Conservation (phyloP, 805 yeast genomes). For the Candida corydali region DNA sequence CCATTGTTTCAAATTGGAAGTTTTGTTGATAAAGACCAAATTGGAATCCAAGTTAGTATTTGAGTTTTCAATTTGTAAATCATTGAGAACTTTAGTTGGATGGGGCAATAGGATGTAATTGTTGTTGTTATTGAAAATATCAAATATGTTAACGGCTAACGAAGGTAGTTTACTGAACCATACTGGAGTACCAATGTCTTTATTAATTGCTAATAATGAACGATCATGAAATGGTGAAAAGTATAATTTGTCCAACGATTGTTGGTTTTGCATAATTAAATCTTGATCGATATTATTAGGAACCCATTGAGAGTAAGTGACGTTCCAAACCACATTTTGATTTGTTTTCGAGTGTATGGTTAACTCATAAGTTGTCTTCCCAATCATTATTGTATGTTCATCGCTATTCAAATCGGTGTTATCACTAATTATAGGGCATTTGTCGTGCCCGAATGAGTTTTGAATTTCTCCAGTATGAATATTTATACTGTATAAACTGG, state of each 20-base stretch:
- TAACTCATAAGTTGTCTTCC: conserved; percentile 69
- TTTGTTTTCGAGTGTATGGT: conserved; percentile 72
- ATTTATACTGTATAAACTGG: conserved; percentile 73
- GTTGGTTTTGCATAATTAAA: conserved; percentile 36
- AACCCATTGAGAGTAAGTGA: conserved; percentile 86
- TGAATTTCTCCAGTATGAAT: conserved; percentile 69
- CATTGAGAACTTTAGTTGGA: conserved; percentile 48
- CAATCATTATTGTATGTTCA: conserved; percentile 49
- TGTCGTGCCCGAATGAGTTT: conserved; percentile 55
- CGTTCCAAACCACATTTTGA: conserved; percentile 65
- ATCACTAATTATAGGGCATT: conserved; percentile 32
- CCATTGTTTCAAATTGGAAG: conserved; percentile 68
- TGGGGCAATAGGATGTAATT: conserved; percentile 62
- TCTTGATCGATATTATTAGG: conserved; percentile 79
- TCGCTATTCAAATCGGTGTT: conserved; percentile 12
- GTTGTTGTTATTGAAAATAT: conserved; percentile 44
- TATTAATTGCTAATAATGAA: conserved; percentile 71
- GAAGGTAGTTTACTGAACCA: conserved; percentile 78
- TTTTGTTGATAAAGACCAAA: conserved; percentile 61
- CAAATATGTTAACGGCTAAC: conserved; percentile 75
- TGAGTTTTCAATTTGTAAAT: conserved; percentile 22
- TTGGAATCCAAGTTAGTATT: conserved; percentile 19
- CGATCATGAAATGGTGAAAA: conserved; percentile 83
- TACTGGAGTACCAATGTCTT: conserved; percentile 61
- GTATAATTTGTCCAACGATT: conserved; percentile 67